These are phyloP conservation scores for Russula sp. DNA, from an alignment of 768 basidiomycete species.

Conservation along the genomic window DNA sequence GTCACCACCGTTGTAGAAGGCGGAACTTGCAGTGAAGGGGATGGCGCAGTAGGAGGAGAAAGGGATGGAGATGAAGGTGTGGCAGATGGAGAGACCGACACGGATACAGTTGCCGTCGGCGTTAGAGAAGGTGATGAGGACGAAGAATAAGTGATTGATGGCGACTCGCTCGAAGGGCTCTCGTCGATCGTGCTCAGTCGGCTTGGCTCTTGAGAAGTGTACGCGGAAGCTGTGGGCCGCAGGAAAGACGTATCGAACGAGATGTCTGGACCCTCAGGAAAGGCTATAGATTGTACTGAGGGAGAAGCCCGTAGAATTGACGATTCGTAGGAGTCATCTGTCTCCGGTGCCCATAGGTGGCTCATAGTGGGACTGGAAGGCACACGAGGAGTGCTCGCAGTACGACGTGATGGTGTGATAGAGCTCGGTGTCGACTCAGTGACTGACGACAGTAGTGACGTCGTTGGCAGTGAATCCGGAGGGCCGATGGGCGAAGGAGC, in stretches of 20 bases:
- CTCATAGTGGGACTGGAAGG: constrained; percentile 35
- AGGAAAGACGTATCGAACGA: constrained; percentile 74
- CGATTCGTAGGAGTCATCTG: constrained; percentile 68
- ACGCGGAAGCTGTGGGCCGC: constrained; percentile 43
- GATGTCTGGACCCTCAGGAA: constrained; percentile 53
- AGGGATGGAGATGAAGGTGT: constrained; percentile 29
- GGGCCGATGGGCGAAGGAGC: constrained; percentile 25
- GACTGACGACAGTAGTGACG: constrained; percentile 17
- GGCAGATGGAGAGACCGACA: constrained; percentile 26
- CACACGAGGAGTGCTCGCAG: constrained; percentile 21
- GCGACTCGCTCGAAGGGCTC: constrained; percentile 24
- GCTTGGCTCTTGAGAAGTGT: constrained; percentile 25
- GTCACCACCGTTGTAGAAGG: constrained; percentile 21
- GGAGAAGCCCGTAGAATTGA: constrained; percentile 68
- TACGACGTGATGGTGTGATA: constrained; percentile 5
- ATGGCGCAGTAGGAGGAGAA: constrained; percentile 26
- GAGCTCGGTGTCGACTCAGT: constrained; percentile 19
- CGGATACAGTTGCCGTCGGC: constrained; percentile 37
- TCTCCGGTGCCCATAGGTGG: constrained; percentile 54
- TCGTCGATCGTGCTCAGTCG: constrained; percentile 22
- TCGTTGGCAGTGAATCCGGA: constrained; percentile 24
- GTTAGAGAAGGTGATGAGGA: constrained; percentile 35
- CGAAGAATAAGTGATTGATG: constrained; percentile 31
- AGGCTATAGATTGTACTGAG: constrained; percentile 40
- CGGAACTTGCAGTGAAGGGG: constrained; percentile 27